Evolutionary conservation across 495 filamentous ascomycete genomes (phyloP), one percentile per base, ranked within the genome.

Genomic region (Coniosporium apollinis): DNA sequence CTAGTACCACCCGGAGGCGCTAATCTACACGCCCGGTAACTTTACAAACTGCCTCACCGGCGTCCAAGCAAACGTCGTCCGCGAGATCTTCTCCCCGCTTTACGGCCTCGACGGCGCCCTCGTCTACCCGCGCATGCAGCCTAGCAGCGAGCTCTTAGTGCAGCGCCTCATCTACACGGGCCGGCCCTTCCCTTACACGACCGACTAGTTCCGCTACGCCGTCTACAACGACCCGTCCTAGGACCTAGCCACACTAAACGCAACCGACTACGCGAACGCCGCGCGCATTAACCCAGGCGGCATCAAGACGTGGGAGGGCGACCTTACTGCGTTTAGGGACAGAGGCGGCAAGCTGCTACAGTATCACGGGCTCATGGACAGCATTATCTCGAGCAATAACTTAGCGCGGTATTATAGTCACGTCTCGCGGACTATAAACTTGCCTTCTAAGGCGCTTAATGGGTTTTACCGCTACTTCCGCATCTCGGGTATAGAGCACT

Each of bases 381-480:
- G 22, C 4, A 37, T 50, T 17, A 52, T 57, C 28, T 36, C 45
- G 5, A 43, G 38, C 0, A 38, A 42, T 4, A 53, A 48, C 34
- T 45, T 40, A 3, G 33, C 40, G 3, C 31, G 50, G 11, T 55
- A 51, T 36, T 57, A 57, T 35, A 44, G 45, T 5, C 55, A 58
- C 19, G 63, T 73, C 0, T 43, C 55, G 0, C 42, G 59, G 9
- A 58, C 62, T 5, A 67, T 68, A 62, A 41, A 49, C 3, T 32
- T 59, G 8, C 30, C 30, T 8, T 57, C 62, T 0, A 16, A 47
- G 1, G 38, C 62, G 0, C 47, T 74, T 8, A 70, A 77, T 39
- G 57, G 60, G 1, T 76, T 74, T 47, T 67, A 72, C 30, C 63
- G 72, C 33, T 70, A 66, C 50, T 79, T 76, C 54, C 56, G 60